These are phyloP conservation scores for Acer campestre DNA, from an alignment of 345 rosid genomes.

Conservation along the genomic window DNA sequence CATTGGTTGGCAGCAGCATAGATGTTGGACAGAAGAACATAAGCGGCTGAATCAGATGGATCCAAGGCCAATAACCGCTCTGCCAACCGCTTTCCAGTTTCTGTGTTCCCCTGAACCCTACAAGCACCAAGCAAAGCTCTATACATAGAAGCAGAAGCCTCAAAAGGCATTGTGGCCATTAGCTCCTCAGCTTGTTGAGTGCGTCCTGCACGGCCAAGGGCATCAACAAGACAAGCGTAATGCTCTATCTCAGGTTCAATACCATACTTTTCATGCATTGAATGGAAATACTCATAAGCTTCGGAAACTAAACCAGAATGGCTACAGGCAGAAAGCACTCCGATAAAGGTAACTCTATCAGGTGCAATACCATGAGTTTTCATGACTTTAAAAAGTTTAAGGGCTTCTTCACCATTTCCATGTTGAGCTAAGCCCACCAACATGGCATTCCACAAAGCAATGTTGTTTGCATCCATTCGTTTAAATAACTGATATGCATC, in stretches of 20 bases:
- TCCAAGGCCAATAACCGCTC: slow-evolving; percentile 49
- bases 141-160: slow-evolving; percentile 61
- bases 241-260: slow-evolving; percentile 62
- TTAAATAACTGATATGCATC: slow-evolving; percentile 51
- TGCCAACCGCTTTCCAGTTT: slow-evolving; percentile 54
- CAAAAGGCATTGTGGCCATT: slow-evolving; percentile 51
- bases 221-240: slow-evolving; percentile 63
- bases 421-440: slow-evolving; percentile 60
- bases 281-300: slow-evolving; percentile 40
- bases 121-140: slow-evolving; percentile 64
- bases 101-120: slow-evolving; percentile 48
- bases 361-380: slow-evolving; percentile 39
- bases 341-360: slow-evolving; percentile 52
- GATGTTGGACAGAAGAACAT: slow-evolving; percentile 57
- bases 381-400: slow-evolving; percentile 47
- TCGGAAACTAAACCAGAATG: slow-evolving; percentile 54
- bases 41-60: slow-evolving; percentile 54
- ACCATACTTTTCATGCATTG: slow-evolving; percentile 50
- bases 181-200: slow-evolving; percentile 53
- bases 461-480: slow-evolving; percentile 36
- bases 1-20: slow-evolving; percentile 56
- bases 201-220: slow-evolving; percentile 60
- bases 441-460: slow-evolving; percentile 54
- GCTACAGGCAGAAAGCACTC: slow-evolving; percentile 59
- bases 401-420: slow-evolving; percentile 58